Conservation (phyloP, 441 rosid species). For the Mallotus japonicus region DNA sequence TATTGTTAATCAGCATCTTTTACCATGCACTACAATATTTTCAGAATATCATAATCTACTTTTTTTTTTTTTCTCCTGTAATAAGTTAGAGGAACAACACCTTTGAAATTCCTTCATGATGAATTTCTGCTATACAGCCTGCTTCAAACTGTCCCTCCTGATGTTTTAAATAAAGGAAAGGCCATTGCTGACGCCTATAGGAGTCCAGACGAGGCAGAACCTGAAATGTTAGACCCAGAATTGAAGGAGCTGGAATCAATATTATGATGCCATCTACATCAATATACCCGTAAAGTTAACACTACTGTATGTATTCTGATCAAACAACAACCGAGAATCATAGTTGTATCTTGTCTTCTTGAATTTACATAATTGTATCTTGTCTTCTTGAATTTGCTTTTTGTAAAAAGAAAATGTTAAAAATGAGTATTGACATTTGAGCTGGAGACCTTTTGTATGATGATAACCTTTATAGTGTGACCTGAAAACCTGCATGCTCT, state of each 20-base stretch:
- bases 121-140: conserved; percentile 42
- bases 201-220: conserved; percentile 39
- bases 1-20: no score
- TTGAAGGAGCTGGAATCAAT: conserved; percentile 60
- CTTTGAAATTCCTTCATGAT: conserved; percentile 6
- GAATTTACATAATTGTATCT: not conserved
- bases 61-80: no score
- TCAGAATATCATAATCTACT: not conserved
- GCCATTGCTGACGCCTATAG: conserved; percentile 73
- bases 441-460: no score
- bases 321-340: no score
- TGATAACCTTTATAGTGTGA: no score
- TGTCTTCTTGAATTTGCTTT: not conserved
- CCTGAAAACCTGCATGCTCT: no score
- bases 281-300: not conserved
- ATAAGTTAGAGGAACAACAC: not conserved
- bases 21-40: not conserved
- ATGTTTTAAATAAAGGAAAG: conserved; percentile 61
- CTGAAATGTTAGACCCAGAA: conserved; percentile 53
- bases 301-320: not conserved
- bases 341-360: not conserved
- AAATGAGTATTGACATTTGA: not conserved
- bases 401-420: not conserved
- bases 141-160: conserved; percentile 65
- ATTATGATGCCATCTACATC: conserved; percentile 33